phyloP scores from a whole-genome alignment of 129 eudicot species.

The Smallanthus sonchifolius region DNA sequence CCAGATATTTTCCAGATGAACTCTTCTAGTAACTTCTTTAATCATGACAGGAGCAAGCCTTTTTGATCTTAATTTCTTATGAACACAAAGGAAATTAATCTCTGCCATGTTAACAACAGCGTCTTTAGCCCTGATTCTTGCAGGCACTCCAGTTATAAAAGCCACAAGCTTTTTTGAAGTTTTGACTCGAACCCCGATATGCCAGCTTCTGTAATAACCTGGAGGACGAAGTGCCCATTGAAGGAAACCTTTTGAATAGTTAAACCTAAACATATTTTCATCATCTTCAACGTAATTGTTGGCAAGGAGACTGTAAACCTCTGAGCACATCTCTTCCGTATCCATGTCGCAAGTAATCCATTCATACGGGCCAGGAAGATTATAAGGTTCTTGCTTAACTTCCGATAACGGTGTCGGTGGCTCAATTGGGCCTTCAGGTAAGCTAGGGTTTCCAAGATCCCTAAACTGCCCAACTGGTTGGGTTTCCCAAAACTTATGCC shows the following conservation, averaged over 20 bases:
- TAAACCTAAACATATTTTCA: constrained; percentile 67
- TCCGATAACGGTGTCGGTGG: constrained; percentile 49
- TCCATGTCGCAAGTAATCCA: constrained; percentile 73
- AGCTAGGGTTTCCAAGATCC: constrained; percentile 38
- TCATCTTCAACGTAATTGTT: constrained; percentile 69
- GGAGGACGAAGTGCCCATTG: constrained; percentile 66
- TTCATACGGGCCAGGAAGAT: constrained; percentile 53
- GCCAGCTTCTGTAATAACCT: constrained; percentile 54
- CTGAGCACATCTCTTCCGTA: constrained; percentile 40
- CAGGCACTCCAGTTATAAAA: constrained; percentile 57
- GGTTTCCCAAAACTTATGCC: constrained; percentile 70
- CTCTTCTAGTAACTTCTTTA: constrained; percentile 63
- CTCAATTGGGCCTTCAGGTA: constrained; percentile 60
- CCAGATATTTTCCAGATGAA: constrained; percentile 61
- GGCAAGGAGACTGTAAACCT: constrained; percentile 53
- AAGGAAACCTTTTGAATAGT: constrained; percentile 54
- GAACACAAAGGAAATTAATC: constrained; percentile 59
- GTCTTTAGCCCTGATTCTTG: constrained; percentile 42
- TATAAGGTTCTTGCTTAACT: constrained; percentile 63
- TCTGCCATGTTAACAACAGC: constrained; percentile 51
- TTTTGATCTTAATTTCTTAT: constrained; percentile 59
- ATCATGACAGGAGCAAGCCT: constrained; percentile 66
- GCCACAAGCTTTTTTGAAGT: constrained; percentile 55
- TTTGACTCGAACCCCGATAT: constrained; percentile 56
- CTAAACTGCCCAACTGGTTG: constrained; percentile 71